A percentile compares a stretch with the other conserved stretches of the same genome.
Evolutionary conservation across 75 land plant genomes (phyloP).

Genomic region (Gnetum montanum): DNA sequence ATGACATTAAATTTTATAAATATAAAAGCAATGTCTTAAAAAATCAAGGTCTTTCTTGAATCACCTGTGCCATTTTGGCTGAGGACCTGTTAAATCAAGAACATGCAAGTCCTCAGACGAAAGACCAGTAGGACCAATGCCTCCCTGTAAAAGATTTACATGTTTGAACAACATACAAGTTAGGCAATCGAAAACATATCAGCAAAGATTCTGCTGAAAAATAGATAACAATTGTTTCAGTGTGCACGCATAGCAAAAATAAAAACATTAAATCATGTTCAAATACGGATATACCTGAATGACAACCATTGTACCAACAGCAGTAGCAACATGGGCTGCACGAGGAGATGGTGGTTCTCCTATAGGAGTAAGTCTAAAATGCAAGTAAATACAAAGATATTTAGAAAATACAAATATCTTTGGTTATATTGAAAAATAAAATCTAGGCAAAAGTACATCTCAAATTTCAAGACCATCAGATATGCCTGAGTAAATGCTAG

Average conservation of each 20-base stretch:
- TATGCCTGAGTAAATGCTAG: too few species aligned
- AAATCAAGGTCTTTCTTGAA: not conserved
- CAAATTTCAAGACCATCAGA: not conserved
- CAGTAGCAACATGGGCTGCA: slow-evolving; percentile 93
- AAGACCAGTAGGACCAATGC: slow-evolving; percentile 95
- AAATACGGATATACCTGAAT: slow-evolving; percentile 95
- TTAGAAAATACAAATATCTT: not conserved
- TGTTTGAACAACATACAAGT: too few species aligned
- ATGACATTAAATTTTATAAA: slow-evolving; percentile 2
- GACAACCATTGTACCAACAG: slow-evolving; percentile 96
- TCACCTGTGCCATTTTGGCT: slow-evolving; percentile 97
- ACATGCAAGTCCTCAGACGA: slow-evolving; percentile 99
- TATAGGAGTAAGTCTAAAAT: slow-evolving; percentile 58
- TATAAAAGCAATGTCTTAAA: slow-evolving; percentile 6
- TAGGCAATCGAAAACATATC: too few species aligned
- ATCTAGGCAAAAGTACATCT: not conserved
- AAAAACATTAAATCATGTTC: too few species aligned
- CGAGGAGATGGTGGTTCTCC: slow-evolving; percentile 91
- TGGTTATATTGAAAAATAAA: not conserved
- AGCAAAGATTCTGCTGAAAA: too few species aligned
- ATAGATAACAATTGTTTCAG: too few species aligned
- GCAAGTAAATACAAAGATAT: not conserved
- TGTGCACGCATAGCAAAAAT: too few species aligned
- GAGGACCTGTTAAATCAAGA: slow-evolving; percentile 86
- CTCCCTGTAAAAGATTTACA: slow-evolving; percentile 67